Evolutionary conservation across 2,329 filamentous ascomycete species (phyloP).

Genomic region (Parafenestella ontariensis): DNA sequence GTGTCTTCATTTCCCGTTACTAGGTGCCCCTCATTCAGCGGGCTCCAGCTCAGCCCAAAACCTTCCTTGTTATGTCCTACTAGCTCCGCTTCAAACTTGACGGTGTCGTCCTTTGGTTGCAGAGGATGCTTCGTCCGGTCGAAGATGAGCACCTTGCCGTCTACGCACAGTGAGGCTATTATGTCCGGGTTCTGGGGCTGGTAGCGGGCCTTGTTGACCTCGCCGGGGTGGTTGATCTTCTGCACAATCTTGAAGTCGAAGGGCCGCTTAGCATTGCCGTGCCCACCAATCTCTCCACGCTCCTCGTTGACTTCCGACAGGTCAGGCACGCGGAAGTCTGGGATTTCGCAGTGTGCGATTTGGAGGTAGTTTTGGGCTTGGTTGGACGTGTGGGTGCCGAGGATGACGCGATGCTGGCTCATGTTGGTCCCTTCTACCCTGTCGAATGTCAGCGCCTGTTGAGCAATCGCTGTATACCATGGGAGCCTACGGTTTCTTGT

Average conservation of each 20-base stretch:
- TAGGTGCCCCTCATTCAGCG: constrained; percentile 79
- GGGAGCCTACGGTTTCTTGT: constrained; percentile 56
- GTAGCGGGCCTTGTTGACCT: constrained; percentile 98
- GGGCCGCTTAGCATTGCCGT: constrained; percentile 77
- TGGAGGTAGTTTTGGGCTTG: constrained; percentile 89
- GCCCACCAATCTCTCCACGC: constrained; percentile 90
- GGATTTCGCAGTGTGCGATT: constrained; percentile 92
- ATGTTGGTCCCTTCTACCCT: constrained; percentile 78
- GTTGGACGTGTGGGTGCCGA: constrained; percentile 93
- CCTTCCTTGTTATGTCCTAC: constrained; percentile 87
- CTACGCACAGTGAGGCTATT: constrained; percentile 89
- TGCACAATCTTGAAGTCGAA: constrained; percentile 93
- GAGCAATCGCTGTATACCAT: neutral
- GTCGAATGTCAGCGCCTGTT: constrained; percentile 47
- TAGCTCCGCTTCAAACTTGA: constrained; percentile 84
- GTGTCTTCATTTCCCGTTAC: constrained; percentile 91
- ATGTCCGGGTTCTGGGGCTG: constrained; percentile 97
- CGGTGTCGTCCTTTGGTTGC: constrained; percentile 67
- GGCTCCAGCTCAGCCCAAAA: constrained; percentile 92
- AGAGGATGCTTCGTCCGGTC: constrained; percentile 93
- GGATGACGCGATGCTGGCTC: constrained; percentile 84
- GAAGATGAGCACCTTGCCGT: constrained; percentile 89
- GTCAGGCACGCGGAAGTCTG: constrained; percentile 76
- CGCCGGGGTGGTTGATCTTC: constrained; percentile 93
- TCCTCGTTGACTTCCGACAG: constrained; percentile 89